phyloP scores from a whole-genome alignment of 2,329 filamentous ascomycete species.

The Dryadomyces quercivorus region DNA sequence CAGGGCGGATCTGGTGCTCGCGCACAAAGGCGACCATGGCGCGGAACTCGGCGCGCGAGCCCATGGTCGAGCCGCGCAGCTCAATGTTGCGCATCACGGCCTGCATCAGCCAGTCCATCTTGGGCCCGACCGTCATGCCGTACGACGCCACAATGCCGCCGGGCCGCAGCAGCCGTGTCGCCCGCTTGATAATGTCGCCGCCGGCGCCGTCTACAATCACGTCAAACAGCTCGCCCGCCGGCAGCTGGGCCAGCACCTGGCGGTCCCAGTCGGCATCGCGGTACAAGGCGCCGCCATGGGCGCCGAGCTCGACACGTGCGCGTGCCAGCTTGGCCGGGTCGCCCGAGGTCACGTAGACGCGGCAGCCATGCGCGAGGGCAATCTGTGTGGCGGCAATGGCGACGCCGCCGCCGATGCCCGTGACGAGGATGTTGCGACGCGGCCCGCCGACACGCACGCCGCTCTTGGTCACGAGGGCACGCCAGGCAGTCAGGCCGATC shows the following conservation, averaged over 20 bases:
- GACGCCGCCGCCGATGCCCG: constrained; percentile 87
- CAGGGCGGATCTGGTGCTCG: constrained; percentile 58
- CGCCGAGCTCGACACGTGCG: constrained; percentile 57
- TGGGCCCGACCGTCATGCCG: constrained; percentile 80
- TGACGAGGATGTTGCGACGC: constrained; percentile 70
- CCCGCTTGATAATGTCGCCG: constrained; percentile 65
- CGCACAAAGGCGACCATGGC: constrained; percentile 72
- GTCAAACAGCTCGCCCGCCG: constrained; percentile 57
- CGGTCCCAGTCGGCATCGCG: constrained; percentile 71
- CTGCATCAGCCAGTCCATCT: constrained; percentile 76
- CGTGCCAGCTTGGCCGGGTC: constrained; percentile 62
- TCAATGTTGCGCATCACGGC: constrained; percentile 84
- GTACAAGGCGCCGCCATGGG: constrained; percentile 72
- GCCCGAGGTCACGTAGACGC: constrained; percentile 73
- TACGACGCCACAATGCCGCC: constrained; percentile 81
- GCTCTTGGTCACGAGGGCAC: constrained; percentile 71
- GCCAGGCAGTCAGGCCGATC: constrained; percentile 78
- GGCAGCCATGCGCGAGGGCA: constrained; percentile 59
- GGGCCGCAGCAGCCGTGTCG: constrained; percentile 56
- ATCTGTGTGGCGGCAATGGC: constrained; percentile 74
- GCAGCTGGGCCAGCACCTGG: constrained; percentile 51
- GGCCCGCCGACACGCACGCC: constrained; percentile 34
- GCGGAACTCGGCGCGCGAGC: constrained; percentile 75
- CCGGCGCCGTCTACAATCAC: constrained; percentile 85
- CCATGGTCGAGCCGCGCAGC: constrained; percentile 79